Base-by-base conservation (phyloP, 139 green algal species). In the Picochlorum sp. region DNA sequence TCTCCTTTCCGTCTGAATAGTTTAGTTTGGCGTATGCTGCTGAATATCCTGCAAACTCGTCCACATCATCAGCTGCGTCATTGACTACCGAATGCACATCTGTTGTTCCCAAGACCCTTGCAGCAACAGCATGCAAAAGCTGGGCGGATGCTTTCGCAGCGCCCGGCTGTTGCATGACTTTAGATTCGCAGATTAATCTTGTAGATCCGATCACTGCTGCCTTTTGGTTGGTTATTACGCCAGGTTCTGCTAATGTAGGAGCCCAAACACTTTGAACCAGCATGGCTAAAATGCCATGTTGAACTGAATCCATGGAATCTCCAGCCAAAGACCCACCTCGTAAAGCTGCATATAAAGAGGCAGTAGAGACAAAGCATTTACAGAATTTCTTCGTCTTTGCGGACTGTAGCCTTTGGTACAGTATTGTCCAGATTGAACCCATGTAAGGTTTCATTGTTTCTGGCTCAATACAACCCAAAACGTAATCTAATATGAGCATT, bases 401-500 rank as follows among this genome's bases (percentile, higher is more conserved):
- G 5, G 39, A 60, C 65, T 91, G 78, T 56, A 90, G 64, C 25
- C 72, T 59, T n/a, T 45, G n/a, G 43, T 70, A 84, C 2, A 76
- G 57, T 29, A 75, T 58, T 22, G 22, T 39, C 56, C 59, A 78
- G 32, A 74, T 41, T 18, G 44, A 35, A 29, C 57, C 28, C 24
- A 68, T 36, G 59, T 66, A 72, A 20, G 61, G 51, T 8, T 32
- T 54, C 14, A 65, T 24, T n/a, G 53, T 32, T n/a, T 30, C 18
- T 8, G 22, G 22, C n/a, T 36, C 32, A 18, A 53, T n/a, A 33
- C 29, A 26, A 9, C 12, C 25, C 8, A 33, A 69, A 29, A 98
- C 63, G 3, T 79, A 75, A 57, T 86, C 80, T 20, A 97, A 62
- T n/a, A 99, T 79, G 37, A 67, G 63, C 54, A 97, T 94, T 53